Conservation (phyloP, 2,329 filamentous ascomycete species). For the Xylaria sp. region DNA sequence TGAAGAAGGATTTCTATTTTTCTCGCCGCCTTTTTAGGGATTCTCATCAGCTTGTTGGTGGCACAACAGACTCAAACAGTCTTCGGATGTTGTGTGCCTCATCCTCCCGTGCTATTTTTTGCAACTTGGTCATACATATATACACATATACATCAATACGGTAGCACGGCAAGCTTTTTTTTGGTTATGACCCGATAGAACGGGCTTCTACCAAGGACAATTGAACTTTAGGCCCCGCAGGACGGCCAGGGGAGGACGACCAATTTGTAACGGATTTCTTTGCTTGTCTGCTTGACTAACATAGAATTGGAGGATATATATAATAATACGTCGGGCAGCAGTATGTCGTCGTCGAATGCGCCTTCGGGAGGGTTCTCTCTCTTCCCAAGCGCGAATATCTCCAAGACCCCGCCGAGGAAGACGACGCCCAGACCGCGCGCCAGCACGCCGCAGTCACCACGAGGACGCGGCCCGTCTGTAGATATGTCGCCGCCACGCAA, state of each 20-base stretch:
- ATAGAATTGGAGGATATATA: conserved; percentile 20
- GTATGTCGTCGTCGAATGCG: conserved; percentile 44
- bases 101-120: conserved; percentile 28
- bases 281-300: conserved; percentile 24
- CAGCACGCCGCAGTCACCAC: conserved; percentile 45
- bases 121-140: conserved; percentile 8
- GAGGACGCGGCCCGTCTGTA: conserved; percentile 44
- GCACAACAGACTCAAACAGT: conserved; percentile 10
- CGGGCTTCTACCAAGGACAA: conserved; percentile 14
- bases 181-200: conserved; percentile 22
- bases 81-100: conserved; percentile 17
- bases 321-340: conserved; percentile 22
- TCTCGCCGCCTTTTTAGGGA: conserved; percentile 26
- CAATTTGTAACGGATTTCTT: conserved; percentile 26
- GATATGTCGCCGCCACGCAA: conserved; percentile 49
- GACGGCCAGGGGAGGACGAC: conserved; percentile 10
- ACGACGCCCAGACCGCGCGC: conserved; percentile 53
- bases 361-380: conserved; percentile 65
- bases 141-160: too few relatives aligned
- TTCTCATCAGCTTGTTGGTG: conserved; percentile 26
- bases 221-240: conserved; percentile 15
- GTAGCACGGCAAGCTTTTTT: neutral
- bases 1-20: conserved; percentile 34
- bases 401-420: conserved; percentile 57
- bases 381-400: conserved; percentile 62